Base-by-base conservation (phyloP, 371 early-diverging fungal species). In the Astathelohania contejeani region DNA sequence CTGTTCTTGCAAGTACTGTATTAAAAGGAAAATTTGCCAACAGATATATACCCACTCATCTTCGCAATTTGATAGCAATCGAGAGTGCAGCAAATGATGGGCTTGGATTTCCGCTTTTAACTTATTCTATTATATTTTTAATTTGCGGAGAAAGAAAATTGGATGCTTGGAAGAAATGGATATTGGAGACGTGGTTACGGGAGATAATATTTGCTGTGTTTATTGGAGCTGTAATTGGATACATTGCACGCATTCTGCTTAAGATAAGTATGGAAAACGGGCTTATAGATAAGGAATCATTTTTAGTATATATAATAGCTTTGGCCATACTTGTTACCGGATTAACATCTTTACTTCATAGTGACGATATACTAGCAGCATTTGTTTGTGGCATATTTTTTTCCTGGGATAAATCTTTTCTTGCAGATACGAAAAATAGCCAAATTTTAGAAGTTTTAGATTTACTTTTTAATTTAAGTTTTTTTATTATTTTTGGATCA, bases 21-120 rank as follows among this genome's bases (percentile, higher is more conserved):
- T 81, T 91, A 6, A 86, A 86, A 63, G 91, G 94, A 12, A 76
- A 80, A 45, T 90, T 88, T 78, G 90, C 94, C 0, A 87, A 86
- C 60, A 78, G 79, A 51, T 78, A 86, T 51, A 83, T 93, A 7
- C 85, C 89, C 0, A 56, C 68, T 7, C 66, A 82, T 39, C 75
- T 91, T 10, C 81, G 90, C 23, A 67, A 84, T 51, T 69, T 90
- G 4, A 69, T 93, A 16, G 78, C 83, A 0, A 83, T 83, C 10
- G 94, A 93, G 66, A 71, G 63, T 51, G 69, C 76, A 18, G 59
- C 66, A 26, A 76, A 73, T 49, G 75, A 75, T 28, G 87, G 88
- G 0, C 76, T 86, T 16, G 88, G 90, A 14, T 86, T 88, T 48
- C 56, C 90, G 23, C 79, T 82, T 49, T 68, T 90, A 19, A 81